Evolutionary conservation across 2,329 filamentous ascomycete species (phyloP), one percentile per base, ranked within the genome.

Genomic region (Xylogone sp.): DNA sequence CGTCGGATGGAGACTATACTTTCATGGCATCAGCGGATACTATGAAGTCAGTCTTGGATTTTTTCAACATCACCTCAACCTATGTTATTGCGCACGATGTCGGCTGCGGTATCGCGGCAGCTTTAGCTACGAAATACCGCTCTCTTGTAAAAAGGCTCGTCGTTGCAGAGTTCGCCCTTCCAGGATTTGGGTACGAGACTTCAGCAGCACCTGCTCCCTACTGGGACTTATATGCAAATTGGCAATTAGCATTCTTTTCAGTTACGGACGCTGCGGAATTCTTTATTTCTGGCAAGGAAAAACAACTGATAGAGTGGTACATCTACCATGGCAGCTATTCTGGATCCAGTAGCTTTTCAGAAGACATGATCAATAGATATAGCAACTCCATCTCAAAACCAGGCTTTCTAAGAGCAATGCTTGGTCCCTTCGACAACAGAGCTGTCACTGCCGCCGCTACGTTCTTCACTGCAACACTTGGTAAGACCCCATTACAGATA

Each of bases 41-140:
- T 42, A 63, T 73, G 4, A 67, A 67, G 21, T 65, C 63, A 10
- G 58, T 76, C 0, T 62, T 76, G 42, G 69, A 72, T 31, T 75
- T 75, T 42, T 56, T 76, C 6, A 71, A 71, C 19, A 61, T 75
- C 5, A 68, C 68, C 2, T 68, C 65, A 21, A 61, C 71, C 1
- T 73, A 74, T 52, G 68, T 76, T 0, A 69, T 76, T 54, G 63
- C 69, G 0, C 73, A 76, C 53, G 74, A 77, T 51, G 76, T 75
- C 50, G 74, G 74, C 16, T 68, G 66, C 3, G 74, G 73, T 0
- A 62, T 71, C 29, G 71, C 72, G 2, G 57, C 67, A 0, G 71
- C 72, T 0, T 63, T 76, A 0, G 70, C 72, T 1, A 61, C 65
- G 3, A 63, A 69, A 48, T 52, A 74, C 52, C 71, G 68, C 0